Conservation (phyloP, 371 early-diverging fungal genomes). For the Lichtheimia hyalospora region DNA sequence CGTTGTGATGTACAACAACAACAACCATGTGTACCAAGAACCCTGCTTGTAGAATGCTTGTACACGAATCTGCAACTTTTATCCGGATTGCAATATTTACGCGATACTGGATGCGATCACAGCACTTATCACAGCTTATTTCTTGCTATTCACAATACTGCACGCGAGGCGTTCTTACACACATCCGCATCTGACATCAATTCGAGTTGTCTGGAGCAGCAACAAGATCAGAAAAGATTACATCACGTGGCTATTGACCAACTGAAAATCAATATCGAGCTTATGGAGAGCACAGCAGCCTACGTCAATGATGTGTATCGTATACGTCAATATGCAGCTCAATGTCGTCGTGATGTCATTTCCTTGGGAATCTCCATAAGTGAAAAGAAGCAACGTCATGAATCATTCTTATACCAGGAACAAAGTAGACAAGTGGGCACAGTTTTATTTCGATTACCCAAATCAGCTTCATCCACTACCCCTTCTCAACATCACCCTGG, state of each 20-base stretch:
- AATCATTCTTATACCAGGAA: background rate
- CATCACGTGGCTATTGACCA: slow-evolving; percentile 24
- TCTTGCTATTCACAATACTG: slow-evolving; percentile 41
- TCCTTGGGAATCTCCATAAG: slow-evolving; percentile 1
- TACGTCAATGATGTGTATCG: slow-evolving; percentile 39
- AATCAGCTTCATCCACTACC: no score
- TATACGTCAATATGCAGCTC: slow-evolving; percentile 36
- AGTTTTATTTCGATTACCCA: no score
- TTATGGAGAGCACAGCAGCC: slow-evolving; percentile 35
- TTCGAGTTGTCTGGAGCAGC: slow-evolving; percentile 9
- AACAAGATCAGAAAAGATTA: background rate
- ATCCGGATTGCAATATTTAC: slow-evolving; percentile 27
- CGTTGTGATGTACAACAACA: no score
- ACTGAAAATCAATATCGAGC: slow-evolving; percentile 25
- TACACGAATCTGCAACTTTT: slow-evolving; percentile 32
- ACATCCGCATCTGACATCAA: background rate
- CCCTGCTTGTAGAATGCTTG: slow-evolving; percentile 4
- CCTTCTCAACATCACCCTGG: no score
- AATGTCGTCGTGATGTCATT: slow-evolving; percentile 23
- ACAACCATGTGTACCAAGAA: no score
- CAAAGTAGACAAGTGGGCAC: no score
- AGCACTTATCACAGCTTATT: slow-evolving; percentile 50
- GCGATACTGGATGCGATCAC: slow-evolving; percentile 35
- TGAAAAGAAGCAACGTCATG: background rate
- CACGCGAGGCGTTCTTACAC: slow-evolving; percentile 20